These are phyloP conservation scores for Pyrus hybrid DNA, from an alignment of 331 rosid species.

Conservation along the genomic window DNA sequence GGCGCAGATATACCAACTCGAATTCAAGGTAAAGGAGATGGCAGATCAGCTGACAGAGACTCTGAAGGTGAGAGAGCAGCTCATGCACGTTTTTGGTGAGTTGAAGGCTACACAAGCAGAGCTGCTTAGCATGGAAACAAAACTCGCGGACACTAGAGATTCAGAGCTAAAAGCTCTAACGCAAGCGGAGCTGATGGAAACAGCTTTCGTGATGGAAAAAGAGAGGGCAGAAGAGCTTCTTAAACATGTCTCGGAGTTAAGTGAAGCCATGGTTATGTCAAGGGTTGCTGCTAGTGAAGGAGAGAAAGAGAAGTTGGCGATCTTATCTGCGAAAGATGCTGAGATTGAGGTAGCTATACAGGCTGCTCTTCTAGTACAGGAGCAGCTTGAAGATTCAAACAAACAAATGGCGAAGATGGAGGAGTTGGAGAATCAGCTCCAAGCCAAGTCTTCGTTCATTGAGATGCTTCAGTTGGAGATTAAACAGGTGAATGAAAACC, in stretches of 20 bases:
- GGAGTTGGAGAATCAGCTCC: constrained; percentile 23
- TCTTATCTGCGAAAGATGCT: constrained; percentile 31
- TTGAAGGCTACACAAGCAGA: constrained; percentile 38
- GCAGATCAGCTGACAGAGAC: constrained; percentile 26
- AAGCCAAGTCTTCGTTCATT: constrained; percentile 8
- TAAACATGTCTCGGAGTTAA: constrained; percentile 43
- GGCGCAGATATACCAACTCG: constrained; percentile 21
- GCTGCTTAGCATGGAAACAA: constrained; percentile 47
- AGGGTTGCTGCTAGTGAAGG: constrained; percentile 24
- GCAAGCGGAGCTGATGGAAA: constrained; percentile 29
- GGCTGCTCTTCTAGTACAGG: constrained; percentile 20
- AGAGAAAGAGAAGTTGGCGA: constrained; percentile 29
- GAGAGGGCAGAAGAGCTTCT: constrained; percentile 34
- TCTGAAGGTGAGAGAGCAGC: constrained; percentile 25
- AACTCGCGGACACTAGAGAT: constrained; percentile 40
- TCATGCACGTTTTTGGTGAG: constrained; percentile 29
- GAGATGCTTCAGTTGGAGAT: constrained; percentile 22
- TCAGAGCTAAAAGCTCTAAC: constrained; percentile 33
- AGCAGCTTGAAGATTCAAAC: constrained; percentile 27
- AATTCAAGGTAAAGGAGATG: constrained; percentile 42
- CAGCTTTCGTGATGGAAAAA: constrained; percentile 27
- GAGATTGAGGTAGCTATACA: constrained; percentile 32
- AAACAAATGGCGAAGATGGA: constrained; percentile 15
- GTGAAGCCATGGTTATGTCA: constrained; percentile 22
- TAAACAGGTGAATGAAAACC: constrained; percentile 12